Evolutionary conservation across 1,139 yeast genomes (phyloP), one percentile per base, ranked within the genome.

Genomic region (Schwanniomyces etchellsii): DNA sequence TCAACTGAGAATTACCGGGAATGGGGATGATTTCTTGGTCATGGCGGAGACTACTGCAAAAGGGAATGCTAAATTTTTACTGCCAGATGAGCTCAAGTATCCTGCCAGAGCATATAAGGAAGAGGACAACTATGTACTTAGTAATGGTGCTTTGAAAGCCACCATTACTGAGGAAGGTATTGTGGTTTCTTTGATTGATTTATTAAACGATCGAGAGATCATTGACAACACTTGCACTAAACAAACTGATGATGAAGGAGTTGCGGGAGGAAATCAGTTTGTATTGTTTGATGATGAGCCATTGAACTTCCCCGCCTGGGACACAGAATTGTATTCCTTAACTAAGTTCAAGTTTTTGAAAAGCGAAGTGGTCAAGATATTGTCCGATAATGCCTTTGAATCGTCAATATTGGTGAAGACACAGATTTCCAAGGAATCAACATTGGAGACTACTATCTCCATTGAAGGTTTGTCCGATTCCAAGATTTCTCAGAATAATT

Each of bases 231-330:
- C 72, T 3, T 63, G 66, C 14, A 63, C 70, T 4, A 53, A 56
- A 35, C 68, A 65, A 37, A 74, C 81, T 6, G 56, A 57, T 16
- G 49, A 47, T 13, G 40, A 39, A 14, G 37, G 34, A 21, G 37
- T 46, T 24, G 35, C 48, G 23, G 86, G 86, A 21, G 95, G 88
- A 21, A 84, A 85, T 47, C 94, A 83, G 52, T 78, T 76, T 42
- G 74, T 85, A 2, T 51, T 91, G 34, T 83, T 83, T 47, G 91
- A 88, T 41, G 97, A 91, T 53, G 84, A 86, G 40, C 97, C 97
- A 9, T 63, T 86, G 47, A 79, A 72, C 35, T 89, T 80, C 77
- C 96, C 89, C 29, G 97, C 97, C 2, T 91, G 98, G 97, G 97
- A 91, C 52, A 89, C 97, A 0, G 98, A 91, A 51, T 68, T 88